phyloP scores from a whole-genome alignment of 768 basidiomycete species.

The Phaeotremella fagi region DNA sequence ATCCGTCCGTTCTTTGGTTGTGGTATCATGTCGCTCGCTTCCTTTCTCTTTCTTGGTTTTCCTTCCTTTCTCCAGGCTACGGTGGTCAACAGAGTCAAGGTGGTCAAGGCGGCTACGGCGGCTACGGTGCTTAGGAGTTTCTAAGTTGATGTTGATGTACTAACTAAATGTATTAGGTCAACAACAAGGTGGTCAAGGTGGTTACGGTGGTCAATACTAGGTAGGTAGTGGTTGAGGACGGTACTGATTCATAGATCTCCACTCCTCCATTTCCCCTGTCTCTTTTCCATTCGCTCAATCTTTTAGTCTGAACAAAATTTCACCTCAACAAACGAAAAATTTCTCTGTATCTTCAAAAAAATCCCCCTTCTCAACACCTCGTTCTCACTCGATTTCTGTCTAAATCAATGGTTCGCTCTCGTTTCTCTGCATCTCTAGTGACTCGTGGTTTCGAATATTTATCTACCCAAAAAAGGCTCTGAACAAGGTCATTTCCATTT shows the following conservation, averaged over 20 bases:
- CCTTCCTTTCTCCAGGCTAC: slow-evolving; percentile 2
- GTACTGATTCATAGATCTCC: neutral
- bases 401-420: neutral
- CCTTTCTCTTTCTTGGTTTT: neutral
- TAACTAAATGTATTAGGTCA: too few species aligned
- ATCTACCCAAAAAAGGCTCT: too few species aligned
- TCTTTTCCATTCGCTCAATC: neutral
- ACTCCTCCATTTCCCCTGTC: neutral
- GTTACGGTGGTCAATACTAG: slow-evolving; percentile 12
- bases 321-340: neutral
- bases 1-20: neutral
- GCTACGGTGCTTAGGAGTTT: slow-evolving; percentile 6
- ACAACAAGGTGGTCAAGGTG: slow-evolving; percentile 5
- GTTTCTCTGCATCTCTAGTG: neutral
- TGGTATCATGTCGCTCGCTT: neutral
- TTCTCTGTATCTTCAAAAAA: too few species aligned
- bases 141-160: too few species aligned
- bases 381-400: neutral
- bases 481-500: too few species aligned
- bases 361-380: neutral
- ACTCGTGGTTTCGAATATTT: too few species aligned
- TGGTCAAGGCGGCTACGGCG: neutral
- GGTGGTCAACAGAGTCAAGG: slow-evolving; percentile 2
- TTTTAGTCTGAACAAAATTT: neutral
- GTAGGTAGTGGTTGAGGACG: too few species aligned